Evolutionary conservation across 805 yeast genomes (phyloP).

Genomic region (Ogataea saltuana): DNA sequence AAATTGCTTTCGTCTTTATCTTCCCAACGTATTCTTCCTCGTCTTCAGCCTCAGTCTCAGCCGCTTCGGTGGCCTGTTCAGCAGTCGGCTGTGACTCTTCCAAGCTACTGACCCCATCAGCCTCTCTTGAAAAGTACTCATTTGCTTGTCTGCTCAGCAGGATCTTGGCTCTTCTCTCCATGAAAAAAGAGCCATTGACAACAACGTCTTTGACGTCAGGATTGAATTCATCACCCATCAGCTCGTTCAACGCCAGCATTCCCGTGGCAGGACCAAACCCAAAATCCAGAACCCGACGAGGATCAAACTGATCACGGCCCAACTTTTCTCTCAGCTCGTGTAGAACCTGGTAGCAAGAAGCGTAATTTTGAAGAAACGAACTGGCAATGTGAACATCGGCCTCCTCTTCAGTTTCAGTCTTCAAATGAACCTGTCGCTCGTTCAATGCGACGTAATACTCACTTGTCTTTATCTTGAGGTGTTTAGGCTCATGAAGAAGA

Average conservation of each 20-base stretch:
- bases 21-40: constrained; percentile 43
- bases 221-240: constrained; percentile 64
- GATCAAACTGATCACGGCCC: constrained; percentile 55
- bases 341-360: constrained; percentile 64
- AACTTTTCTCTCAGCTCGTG: constrained; percentile 61
- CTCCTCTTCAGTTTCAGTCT: constrained; percentile 43
- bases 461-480: constrained; percentile 58
- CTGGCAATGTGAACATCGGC: constrained; percentile 83
- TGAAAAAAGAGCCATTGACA: constrained; percentile 64
- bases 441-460: constrained; percentile 41
- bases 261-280: constrained; percentile 95
- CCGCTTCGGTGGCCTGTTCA: constrained; percentile 8
- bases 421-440: constrained; percentile 53
- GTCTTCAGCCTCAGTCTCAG: constrained; percentile 16
- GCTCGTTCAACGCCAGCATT: constrained; percentile 80
- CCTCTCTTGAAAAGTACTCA: constrained; percentile 40
- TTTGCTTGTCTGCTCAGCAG: constrained; percentile 67
- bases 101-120: constrained; percentile 34
- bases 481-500: constrained; percentile 59
- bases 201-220: constrained; percentile 71
- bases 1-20: constrained; percentile 57
- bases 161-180: constrained; percentile 80
- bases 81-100: constrained; percentile 7
- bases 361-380: constrained; percentile 78
- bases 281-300: constrained; percentile 69